phyloP scores from a whole-genome alignment of 495 filamentous ascomycete genomes.

The Neurospora intermedia region DNA sequence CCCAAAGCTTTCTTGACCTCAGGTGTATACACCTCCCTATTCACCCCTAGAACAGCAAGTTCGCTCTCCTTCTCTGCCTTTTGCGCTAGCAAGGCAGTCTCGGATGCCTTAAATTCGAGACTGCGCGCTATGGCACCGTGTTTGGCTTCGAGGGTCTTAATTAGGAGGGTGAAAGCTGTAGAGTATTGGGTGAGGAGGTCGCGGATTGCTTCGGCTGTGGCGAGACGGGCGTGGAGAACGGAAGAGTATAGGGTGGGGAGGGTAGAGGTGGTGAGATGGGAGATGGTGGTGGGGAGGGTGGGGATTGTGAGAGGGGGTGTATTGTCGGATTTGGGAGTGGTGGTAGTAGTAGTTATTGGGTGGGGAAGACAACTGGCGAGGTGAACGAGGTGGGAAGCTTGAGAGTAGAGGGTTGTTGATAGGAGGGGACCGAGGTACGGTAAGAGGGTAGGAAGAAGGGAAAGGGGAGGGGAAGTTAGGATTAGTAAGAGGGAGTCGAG shows the following conservation, averaged over 20 bases:
- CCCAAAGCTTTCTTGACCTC: slow-evolving; percentile 39
- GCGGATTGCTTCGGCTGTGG: slow-evolving; percentile 17
- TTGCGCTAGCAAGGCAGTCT: slow-evolving; percentile 42
- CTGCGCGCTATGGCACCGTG: slow-evolving; percentile 56
- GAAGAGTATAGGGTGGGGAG: no score
- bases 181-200: slow-evolving; percentile 11
- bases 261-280: background rate
- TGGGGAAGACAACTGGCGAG: background rate
- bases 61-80: slow-evolving; percentile 30
- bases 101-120: slow-evolving; percentile 48
- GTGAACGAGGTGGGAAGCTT: background rate
- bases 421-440: background rate
- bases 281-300: background rate
- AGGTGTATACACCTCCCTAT: background rate
- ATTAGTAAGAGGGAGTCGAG: rapidly evolving
- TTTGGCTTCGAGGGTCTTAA: slow-evolving; percentile 37
- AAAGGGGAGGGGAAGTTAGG: background rate
- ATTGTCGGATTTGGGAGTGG: background rate
- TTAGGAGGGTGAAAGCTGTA: slow-evolving; percentile 15
- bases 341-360: background rate
- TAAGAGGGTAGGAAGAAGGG: background rate
- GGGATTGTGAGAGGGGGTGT: background rate
- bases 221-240: background rate
- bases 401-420: background rate
- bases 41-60: slow-evolving; percentile 17